These are phyloP conservation scores for Posidonia oceanica DNA, from an alignment of 116 monocot species.

Conservation along the genomic window DNA sequence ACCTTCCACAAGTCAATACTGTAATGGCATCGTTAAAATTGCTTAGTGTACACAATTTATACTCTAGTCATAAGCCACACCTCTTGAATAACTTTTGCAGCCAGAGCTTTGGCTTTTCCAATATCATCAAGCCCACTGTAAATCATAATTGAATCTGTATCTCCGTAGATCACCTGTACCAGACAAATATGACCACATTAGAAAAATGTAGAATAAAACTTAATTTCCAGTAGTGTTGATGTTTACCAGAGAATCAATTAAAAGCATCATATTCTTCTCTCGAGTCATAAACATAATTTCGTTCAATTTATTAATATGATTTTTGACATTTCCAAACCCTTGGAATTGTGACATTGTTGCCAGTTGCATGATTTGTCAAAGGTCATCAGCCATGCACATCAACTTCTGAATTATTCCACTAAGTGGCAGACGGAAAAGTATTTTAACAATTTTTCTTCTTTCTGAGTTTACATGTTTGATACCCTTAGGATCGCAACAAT, in stretches of 20 bases:
- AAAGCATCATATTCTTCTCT: no score
- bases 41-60: not conserved
- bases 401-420: no score
- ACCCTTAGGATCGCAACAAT: no score
- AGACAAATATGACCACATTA: not conserved
- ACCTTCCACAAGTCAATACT: not conserved
- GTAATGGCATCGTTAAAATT: not conserved
- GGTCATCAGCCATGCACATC: no score
- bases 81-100: conserved; percentile 92
- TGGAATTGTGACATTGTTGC: no score
- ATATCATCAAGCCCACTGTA: conserved; percentile 90
- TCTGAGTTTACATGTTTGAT: no score
- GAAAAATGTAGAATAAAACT: no score
- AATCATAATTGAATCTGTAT: conserved; percentile 99
- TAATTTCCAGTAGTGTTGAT: no score
- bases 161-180: conserved; percentile 90
- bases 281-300: not conserved
- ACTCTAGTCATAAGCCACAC: conserved; percentile 17
- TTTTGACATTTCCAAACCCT: not conserved
- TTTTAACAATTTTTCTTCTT: not conserved
- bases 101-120: conserved; percentile 67
- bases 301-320: not conserved
- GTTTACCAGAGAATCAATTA: no score
- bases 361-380: no score
- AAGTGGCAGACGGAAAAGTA: no score